Conservation (phyloP, 2,329 filamentous ascomycete species). For the Colletotrichum lindemuthianum region DNA sequence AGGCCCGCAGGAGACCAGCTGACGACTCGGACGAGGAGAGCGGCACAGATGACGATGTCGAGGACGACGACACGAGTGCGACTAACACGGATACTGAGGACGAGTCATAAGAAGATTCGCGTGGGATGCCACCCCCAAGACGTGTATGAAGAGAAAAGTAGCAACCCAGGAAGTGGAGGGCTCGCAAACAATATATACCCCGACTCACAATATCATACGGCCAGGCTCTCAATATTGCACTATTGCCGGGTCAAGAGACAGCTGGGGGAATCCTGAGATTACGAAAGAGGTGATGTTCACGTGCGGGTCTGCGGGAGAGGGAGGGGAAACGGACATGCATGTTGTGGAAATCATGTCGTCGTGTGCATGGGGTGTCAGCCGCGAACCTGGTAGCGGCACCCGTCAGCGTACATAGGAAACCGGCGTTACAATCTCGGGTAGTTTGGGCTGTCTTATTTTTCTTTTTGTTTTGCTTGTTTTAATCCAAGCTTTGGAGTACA, state of each 20-base stretch:
- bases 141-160: conserved; percentile 10
- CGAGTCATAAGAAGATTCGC: conserved; percentile 53
- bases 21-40: conserved; percentile 81
- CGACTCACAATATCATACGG: conserved; percentile 27
- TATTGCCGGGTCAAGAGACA: too few species aligned
- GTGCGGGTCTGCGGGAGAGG: not conserved
- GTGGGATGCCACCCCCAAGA: too few species aligned
- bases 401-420: conserved; percentile 11
- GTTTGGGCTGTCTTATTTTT: not conserved
- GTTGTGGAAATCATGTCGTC: not conserved
- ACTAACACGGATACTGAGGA: conserved; percentile 77
- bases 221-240: too few species aligned
- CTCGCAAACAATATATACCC: conserved; percentile 30
- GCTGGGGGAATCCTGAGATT: not conserved
- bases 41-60: conserved; percentile 80
- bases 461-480: not conserved
- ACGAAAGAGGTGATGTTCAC: not conserved
- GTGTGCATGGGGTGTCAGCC: not conserved
- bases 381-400: not conserved
- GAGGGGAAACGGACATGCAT: not conserved
- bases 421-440: conserved; percentile 8
- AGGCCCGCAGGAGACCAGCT: conserved; percentile 63
- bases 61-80: conserved; percentile 73
- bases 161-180: conserved; percentile 15
- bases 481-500: not conserved